Conservation (phyloP, 2,329 filamentous ascomycete genomes). For the Penicillium sp. region DNA sequence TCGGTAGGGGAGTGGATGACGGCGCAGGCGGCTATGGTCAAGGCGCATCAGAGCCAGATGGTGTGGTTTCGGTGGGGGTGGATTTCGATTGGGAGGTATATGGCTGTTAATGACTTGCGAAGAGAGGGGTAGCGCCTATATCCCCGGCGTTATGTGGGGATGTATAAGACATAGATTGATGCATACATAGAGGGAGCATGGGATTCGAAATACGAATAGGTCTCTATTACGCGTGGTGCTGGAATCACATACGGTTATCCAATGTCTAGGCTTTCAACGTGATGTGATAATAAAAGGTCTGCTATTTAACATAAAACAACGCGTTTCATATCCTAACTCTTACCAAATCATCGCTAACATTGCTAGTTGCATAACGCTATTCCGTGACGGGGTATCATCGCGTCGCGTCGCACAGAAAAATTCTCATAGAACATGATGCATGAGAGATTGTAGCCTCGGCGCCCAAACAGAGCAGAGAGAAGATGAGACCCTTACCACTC, state of each 20-base stretch:
- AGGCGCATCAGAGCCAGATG: constrained; percentile 94
- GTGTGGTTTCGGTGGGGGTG: constrained; percentile 97
- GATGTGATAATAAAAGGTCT: no score
- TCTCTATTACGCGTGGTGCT: background rate
- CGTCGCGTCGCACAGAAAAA: background rate
- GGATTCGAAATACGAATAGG: background rate
- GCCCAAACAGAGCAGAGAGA: background rate
- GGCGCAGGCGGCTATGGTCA: constrained; percentile 85
- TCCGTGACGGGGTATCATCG: background rate
- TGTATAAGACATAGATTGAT: constrained; percentile 35
- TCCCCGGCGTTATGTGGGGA: background rate
- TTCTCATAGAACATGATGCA: background rate
- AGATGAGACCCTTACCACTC: background rate
- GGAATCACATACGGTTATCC: background rate
- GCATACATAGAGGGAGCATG: background rate
- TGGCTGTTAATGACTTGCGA: constrained; percentile 89
- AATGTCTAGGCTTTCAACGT: background rate
- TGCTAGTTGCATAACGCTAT: background rate
- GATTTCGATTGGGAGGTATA: constrained; percentile 90
- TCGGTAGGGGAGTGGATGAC: constrained; percentile 65
- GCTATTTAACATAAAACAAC: background rate
- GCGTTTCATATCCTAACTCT: background rate
- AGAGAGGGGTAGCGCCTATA: constrained; percentile 46
- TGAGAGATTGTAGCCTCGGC: background rate
- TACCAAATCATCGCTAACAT: background rate